Evolutionary conservation across 805 yeast species (phyloP), one percentile per base, ranked within the genome.

Genomic region (Cyberlindnera veronae): DNA sequence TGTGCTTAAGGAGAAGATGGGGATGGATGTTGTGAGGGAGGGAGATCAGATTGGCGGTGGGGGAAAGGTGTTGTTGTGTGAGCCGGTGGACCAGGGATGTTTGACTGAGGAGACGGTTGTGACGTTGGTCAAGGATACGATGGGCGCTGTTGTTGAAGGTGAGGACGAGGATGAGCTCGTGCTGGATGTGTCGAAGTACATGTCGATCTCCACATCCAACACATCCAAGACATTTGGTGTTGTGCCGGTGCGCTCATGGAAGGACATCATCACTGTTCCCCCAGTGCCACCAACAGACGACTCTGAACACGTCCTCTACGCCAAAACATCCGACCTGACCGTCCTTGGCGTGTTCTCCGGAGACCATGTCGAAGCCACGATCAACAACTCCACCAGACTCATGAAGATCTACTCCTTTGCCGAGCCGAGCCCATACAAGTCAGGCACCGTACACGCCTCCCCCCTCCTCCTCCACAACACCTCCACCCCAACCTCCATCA

Each of bases 81-180:
- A 85, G 50, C 95, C 95, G 0, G 69, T 77, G 3, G 76, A 73
- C 30, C 95, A 85, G 55, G 95, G 95, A 1, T 48, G 57, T 6
- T 51, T 83, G 1, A 58, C 63, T 16, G 41, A 48, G 2, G 58
- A 61, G 2, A 79, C 91, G 0, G 65, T 65, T n/a, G 61, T 86
- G 3, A 71, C 79, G 3, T 60, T 84, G 22, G 72, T 80, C 14
- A 72, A 69, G 43, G 50, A 46, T 28, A 34, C 44, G 2, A 6
- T 23, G 6, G 15, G 15, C 1, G 30, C 15, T 14, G 16, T 12
- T 7, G 29, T 34, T 6, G 39, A 30, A 9, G 13, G 8, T 13
- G 38, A 38, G 2, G 46, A 34, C 2, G 28, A 29, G 3, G 35
- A 29, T 8, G 45, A 39, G n/a, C 27, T 20, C 11, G 36, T 30